phyloP scores from a whole-genome alignment of 2,329 filamentous ascomycete genomes.

The Zarea fungicola region DNA sequence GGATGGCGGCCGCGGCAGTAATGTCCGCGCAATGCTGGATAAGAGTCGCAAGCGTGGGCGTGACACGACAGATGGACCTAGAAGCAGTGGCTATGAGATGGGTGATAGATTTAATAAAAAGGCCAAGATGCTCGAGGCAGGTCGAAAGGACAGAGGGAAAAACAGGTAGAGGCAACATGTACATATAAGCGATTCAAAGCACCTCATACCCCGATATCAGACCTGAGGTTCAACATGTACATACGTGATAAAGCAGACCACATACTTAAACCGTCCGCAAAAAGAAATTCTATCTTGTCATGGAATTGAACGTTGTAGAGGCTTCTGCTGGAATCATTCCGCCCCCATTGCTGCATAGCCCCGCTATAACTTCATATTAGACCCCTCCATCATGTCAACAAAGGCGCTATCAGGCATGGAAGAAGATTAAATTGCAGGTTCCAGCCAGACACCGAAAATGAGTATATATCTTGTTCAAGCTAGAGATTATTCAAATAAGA shows the following conservation, averaged over 20 bases:
- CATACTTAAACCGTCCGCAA: too few relatives aligned
- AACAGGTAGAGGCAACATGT: conserved; percentile 27
- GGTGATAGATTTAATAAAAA: conserved; percentile 72
- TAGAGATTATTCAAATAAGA: too few relatives aligned
- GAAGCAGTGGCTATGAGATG: conserved; percentile 60
- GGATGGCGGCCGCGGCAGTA: conserved; percentile 46
- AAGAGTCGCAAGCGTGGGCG: conserved; percentile 78
- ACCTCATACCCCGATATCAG: too few relatives aligned
- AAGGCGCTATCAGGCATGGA: too few relatives aligned
- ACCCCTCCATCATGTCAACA: conserved; percentile 7
- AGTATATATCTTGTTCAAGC: too few relatives aligned
- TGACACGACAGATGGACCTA: conserved; percentile 63
- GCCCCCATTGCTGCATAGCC: conserved; percentile 6
- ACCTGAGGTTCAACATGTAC: too few relatives aligned
- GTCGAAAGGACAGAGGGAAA: conserved; percentile 41
- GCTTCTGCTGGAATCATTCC: background rate
- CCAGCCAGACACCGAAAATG: too few relatives aligned
- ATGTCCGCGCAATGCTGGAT: conserved; percentile 62
- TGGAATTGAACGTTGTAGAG: conserved; percentile 13
- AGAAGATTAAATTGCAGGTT: too few relatives aligned
- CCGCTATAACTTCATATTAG: background rate
- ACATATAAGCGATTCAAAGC: background rate
- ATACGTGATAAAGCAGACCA: too few relatives aligned
- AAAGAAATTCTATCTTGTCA: too few relatives aligned
- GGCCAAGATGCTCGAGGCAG: conserved; percentile 50